Evolutionary conservation across 1,139 yeast species (phyloP).

Genomic region (Scheffersomyces titani): DNA sequence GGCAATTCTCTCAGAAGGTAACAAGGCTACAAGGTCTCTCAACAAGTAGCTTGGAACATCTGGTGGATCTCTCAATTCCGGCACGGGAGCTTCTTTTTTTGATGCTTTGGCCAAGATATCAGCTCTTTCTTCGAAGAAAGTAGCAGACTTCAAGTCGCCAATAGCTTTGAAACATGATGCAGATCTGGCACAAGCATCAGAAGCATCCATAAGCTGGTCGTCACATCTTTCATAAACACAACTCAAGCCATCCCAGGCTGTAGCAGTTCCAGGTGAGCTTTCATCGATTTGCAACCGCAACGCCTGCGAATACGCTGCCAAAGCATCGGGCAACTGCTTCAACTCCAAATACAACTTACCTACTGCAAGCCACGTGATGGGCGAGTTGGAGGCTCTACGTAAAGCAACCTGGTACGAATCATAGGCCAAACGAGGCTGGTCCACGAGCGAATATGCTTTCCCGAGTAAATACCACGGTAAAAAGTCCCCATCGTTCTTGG

Average conservation of each 20-base stretch:
- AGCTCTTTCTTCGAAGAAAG: slow-evolving; percentile 45
- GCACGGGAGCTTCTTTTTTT: slow-evolving; percentile 44
- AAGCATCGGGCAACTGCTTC: slow-evolving; percentile 63
- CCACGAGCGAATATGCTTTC: slow-evolving; percentile 48
- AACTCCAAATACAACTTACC: slow-evolving; percentile 60
- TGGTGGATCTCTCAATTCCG: slow-evolving; percentile 49
- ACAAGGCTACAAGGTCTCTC: slow-evolving; percentile 48
- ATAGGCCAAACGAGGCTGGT: slow-evolving; percentile 54
- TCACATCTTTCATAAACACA: slow-evolving; percentile 68
- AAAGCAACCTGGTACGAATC: slow-evolving; percentile 60
- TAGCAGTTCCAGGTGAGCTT: slow-evolving; percentile 51
- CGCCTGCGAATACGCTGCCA: slow-evolving; percentile 70
- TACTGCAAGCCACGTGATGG: slow-evolving; percentile 66
- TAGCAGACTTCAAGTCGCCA: slow-evolving; percentile 46
- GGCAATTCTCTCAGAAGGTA: slow-evolving; percentile 44
- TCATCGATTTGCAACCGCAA: slow-evolving; percentile 53
- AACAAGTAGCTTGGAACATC: slow-evolving; percentile 49
- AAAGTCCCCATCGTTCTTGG: slow-evolving; percentile 42
- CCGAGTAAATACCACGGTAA: slow-evolving; percentile 63
- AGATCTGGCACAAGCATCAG: slow-evolving; percentile 58
- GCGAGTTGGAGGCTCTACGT: slow-evolving; percentile 53
- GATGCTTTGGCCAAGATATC: slow-evolving; percentile 41
- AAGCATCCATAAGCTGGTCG: slow-evolving; percentile 58
- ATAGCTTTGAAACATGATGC: slow-evolving; percentile 50
- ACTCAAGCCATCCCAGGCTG: slow-evolving; percentile 66